Conservation (phyloP, 345 rosid species). For the Rubroshorea leprosula region DNA sequence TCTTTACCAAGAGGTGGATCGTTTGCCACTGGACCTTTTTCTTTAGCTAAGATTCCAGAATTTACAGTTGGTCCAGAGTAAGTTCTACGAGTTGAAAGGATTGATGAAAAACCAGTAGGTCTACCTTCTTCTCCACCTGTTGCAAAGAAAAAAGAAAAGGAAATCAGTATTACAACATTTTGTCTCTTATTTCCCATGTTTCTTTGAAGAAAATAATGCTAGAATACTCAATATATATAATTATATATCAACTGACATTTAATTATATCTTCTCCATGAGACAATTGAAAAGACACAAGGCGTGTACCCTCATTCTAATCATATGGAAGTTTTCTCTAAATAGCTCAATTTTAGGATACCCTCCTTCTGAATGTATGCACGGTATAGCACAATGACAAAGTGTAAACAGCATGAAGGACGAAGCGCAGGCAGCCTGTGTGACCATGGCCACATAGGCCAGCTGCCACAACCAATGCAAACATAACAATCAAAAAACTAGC, state of each 20-base stretch:
- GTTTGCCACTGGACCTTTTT: constrained; percentile 43
- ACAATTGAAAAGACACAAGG: too few species aligned
- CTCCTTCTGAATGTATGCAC: not conserved
- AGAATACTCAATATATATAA: too few species aligned
- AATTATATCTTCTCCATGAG: too few species aligned
- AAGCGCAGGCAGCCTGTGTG: not conserved
- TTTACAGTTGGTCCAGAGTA: constrained; percentile 39
- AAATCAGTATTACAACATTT: not conserved
- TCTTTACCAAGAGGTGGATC: constrained; percentile 48
- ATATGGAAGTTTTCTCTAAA: too few species aligned
- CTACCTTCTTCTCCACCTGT: constrained; percentile 32
- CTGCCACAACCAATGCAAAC: not conserved
- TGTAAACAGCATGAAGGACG: not conserved
- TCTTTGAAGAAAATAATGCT: not conserved
- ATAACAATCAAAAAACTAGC: not conserved
- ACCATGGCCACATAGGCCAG: not conserved
- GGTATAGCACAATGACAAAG: not conserved
- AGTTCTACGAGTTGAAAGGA: constrained; percentile 40
- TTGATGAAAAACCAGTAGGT: constrained; percentile 18
- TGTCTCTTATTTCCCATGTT: not conserved
- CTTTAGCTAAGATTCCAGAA: constrained; percentile 42
- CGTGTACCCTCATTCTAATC: too few species aligned
- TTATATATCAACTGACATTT: too few species aligned
- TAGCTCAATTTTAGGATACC: too few species aligned
- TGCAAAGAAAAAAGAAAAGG: not conserved